Base-by-base conservation (phyloP, 2,329 filamentous ascomycete genomes). In the Diaporthe citri region DNA sequence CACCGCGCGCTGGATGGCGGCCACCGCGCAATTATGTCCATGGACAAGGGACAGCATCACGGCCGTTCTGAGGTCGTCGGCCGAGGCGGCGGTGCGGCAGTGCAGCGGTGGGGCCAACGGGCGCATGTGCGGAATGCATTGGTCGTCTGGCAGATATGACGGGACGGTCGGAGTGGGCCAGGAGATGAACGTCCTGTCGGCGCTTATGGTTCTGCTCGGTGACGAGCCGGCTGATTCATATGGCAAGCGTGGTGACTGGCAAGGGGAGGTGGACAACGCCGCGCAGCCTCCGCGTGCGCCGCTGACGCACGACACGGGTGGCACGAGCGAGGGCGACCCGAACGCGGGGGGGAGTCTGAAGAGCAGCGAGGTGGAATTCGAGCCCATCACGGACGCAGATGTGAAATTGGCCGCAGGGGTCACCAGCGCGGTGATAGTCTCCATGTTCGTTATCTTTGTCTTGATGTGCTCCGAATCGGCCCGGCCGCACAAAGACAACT, bases 1-100 rank as follows among this genome's bases (percentile, higher is more conserved):
- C 60, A 82, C 91, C 34, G 84, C 88, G 48, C 85, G 87, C 25
- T 90, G 87, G 85, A 84, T 92, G 76, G 86, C 87, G 3, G 82
- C 85, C 22, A 85, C 87, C 1, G 83, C 86, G 2, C 82, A 88
- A 75, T 73, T 91, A 20, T 88, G 88, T 1, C 89, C 90, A 0
- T 87, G 84, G 66, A 87, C 86, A 0, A 80, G 81, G 43, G 82
- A 84, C 12, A 75, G 72, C 0, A 88, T 92, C 75, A 81, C 85
- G 77, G 80, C 86, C 1, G 85, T 85, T 57, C 81, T 92, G 2
- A 80, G 82, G 69, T 84, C 84, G 2, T 88, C 88, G 3, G 86
- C 89, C 2, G 52, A 82, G 59, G 89, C 86, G 0, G 90, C 89
- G 0, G 87, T 87, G 2, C 80, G 80, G 6, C 84, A 86, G 43